Percentiles rank a stretch among this genome's conserved stretches.
phyloP scores from a whole-genome alignment of 2,329 filamentous ascomycete genomes.

The Ilyonectria destructans region DNA sequence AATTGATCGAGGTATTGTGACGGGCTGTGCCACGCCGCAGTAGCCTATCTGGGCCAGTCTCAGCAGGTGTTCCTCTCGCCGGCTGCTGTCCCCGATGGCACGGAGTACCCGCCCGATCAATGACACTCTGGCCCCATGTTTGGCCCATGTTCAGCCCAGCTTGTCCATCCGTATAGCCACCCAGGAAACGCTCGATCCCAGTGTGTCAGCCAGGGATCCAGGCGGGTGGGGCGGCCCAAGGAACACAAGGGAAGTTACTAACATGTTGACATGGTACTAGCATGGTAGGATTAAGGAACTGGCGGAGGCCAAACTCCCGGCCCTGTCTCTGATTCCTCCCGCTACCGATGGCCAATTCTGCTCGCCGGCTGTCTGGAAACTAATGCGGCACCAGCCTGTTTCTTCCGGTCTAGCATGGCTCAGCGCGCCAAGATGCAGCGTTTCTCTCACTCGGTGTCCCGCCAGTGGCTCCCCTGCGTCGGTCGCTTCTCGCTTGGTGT shows the following conservation, averaged over 20 bases:
- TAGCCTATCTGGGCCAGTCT: not conserved
- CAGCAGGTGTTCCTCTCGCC: not conserved
- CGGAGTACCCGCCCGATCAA: not conserved
- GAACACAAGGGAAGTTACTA: not conserved
- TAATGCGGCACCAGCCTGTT: conserved; percentile 15
- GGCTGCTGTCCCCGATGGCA: not conserved
- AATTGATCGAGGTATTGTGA: not conserved
- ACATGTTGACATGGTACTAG: not conserved
- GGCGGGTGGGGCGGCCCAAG: not conserved
- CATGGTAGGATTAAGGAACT: not conserved
- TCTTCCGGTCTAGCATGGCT: conserved; percentile 9
- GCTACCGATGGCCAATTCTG: conserved; percentile 29
- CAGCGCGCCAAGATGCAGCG: conserved; percentile 3
- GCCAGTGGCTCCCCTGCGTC: not conserved
- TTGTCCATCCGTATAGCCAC: conserved; percentile 19
- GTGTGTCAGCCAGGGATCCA: conserved; percentile 9
- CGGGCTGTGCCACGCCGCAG: not conserved
- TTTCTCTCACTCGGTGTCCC: not conserved
- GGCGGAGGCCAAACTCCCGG: conserved; percentile 5
- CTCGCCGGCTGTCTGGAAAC: conserved; percentile 16
- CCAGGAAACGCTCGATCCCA: conserved; percentile 15
- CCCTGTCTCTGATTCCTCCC: conserved; percentile 24
- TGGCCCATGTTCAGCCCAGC: conserved; percentile 19
- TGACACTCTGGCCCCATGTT: conserved; percentile 1
- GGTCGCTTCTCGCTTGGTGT: not conserved